phyloP scores from a whole-genome alignment of 2,329 filamentous ascomycete genomes.

The Fusarium scirpi region DNA sequence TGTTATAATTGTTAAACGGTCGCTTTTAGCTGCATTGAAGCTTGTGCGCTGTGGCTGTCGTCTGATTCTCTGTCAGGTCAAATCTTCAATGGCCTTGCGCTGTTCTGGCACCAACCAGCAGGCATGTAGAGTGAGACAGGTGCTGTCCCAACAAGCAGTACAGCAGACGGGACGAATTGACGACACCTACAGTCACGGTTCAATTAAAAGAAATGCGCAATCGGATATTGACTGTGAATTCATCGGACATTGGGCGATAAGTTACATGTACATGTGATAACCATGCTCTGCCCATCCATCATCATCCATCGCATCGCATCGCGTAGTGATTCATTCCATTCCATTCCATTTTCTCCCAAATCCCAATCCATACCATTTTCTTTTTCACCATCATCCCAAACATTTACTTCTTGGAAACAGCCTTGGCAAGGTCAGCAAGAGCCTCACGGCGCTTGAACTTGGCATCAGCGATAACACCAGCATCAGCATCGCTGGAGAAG shows the following conservation, averaged over 20 bases:
- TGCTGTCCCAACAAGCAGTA: not conserved
- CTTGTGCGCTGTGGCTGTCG: too few relatives aligned
- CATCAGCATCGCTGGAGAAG: slow-evolving; percentile 78
- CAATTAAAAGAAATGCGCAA: not conserved
- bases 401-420: slow-evolving; percentile 51
- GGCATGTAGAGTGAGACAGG: not conserved
- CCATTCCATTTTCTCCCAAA: not conserved
- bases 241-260: not conserved
- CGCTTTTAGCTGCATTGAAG: too few relatives aligned
- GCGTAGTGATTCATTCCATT: not conserved
- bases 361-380: not conserved
- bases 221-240: not conserved
- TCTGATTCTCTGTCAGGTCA: not conserved
- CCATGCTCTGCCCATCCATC: slow-evolving; percentile 9
- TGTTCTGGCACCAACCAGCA: not conserved
- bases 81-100: not conserved
- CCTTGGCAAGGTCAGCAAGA: slow-evolving; percentile 72
- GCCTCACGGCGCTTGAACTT: slow-evolving; percentile 82
- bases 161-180: not conserved
- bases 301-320: slow-evolving; percentile 11
- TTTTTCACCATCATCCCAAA: not conserved
- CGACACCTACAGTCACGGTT: not conserved
- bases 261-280: slow-evolving; percentile 12
- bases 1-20: not conserved
- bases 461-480: slow-evolving; percentile 78